Evolutionary conservation across 2,329 filamentous ascomycete genomes (phyloP).

Genomic region (Diaporthe citri): DNA sequence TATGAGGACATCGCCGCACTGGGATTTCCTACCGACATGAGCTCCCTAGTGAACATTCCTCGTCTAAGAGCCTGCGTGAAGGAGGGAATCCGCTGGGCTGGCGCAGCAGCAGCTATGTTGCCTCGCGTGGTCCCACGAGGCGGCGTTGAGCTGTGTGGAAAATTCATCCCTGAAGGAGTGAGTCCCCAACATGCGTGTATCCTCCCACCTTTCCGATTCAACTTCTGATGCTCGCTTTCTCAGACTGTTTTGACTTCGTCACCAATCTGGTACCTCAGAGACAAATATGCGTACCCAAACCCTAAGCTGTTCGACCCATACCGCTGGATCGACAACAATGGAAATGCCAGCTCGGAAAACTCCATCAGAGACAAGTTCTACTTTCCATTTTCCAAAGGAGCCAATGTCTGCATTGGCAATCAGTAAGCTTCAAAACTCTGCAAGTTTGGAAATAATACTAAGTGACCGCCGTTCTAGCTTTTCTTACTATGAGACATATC

Average conservation of each 20-base stretch:
- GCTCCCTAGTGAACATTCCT: constrained; percentile 43
- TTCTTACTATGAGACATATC: constrained; percentile 34
- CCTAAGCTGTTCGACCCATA: constrained; percentile 46
- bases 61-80: constrained; percentile 45
- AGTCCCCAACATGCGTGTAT: neutral
- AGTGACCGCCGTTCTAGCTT: neutral
- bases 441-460: neutral
- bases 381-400: constrained; percentile 48
- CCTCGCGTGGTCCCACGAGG: constrained; percentile 45
- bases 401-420: constrained; percentile 46
- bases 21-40: constrained; percentile 45
- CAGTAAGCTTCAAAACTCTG: constrained; percentile 43
- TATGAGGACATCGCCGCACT: constrained; percentile 42
- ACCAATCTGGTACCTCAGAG: constrained; percentile 48
- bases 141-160: constrained; percentile 43
- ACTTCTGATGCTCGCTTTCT: neutral
- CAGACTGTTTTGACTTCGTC: constrained; percentile 47
- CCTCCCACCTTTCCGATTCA: neutral
- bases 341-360: constrained; percentile 35
- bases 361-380: constrained; percentile 46
- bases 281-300: constrained; percentile 45
- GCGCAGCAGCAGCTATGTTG: constrained; percentile 46
- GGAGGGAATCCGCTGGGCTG: constrained; percentile 48
- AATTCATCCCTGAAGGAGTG: constrained; percentile 45
- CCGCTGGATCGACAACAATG: constrained; percentile 42